phyloP scores from a whole-genome alignment of 1,284 basidiomycete species.

The Puccinia hordei region DNA sequence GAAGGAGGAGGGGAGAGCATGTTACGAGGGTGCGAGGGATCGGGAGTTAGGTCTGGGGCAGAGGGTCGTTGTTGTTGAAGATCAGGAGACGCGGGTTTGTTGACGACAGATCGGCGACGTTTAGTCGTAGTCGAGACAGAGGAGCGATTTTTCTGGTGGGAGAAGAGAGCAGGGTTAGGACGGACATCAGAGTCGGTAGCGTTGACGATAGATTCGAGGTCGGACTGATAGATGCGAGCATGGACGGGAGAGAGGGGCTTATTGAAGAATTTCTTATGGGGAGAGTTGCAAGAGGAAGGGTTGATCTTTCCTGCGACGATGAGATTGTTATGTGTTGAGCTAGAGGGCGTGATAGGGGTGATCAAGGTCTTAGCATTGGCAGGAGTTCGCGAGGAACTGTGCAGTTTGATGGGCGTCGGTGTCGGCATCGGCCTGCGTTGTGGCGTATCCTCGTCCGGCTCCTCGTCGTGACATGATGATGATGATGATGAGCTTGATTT shows the following conservation, averaged over 20 bases:
- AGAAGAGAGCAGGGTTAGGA: not conserved
- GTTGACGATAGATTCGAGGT: constrained; percentile 40
- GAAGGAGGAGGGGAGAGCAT: not conserved
- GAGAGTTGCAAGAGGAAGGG: not conserved
- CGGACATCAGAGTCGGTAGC: constrained; percentile 27
- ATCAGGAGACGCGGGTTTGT: no score
- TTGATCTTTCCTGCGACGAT: not conserved
- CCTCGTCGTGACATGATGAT: not conserved
- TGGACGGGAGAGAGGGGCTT: not conserved
- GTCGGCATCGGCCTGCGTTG: not conserved
- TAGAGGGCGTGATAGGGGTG: not conserved
- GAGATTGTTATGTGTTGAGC: not conserved
- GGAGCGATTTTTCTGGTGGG: not conserved
- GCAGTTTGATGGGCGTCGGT: not conserved
- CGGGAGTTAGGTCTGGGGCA: no score
- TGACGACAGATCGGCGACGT: not conserved
- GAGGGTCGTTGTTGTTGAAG: no score
- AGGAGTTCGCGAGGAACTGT: not conserved
- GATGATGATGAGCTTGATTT: not conserved
- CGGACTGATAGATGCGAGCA: constrained; percentile 7
- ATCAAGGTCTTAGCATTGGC: not conserved
- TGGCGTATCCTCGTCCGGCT: not conserved
- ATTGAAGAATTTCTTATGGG: not conserved
- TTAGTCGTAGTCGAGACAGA: not conserved
- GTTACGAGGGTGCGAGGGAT: no score